These are phyloP conservation scores for Penicillium paradoxum DNA, from an alignment of 495 filamentous ascomycete species.

Conservation along the genomic window DNA sequence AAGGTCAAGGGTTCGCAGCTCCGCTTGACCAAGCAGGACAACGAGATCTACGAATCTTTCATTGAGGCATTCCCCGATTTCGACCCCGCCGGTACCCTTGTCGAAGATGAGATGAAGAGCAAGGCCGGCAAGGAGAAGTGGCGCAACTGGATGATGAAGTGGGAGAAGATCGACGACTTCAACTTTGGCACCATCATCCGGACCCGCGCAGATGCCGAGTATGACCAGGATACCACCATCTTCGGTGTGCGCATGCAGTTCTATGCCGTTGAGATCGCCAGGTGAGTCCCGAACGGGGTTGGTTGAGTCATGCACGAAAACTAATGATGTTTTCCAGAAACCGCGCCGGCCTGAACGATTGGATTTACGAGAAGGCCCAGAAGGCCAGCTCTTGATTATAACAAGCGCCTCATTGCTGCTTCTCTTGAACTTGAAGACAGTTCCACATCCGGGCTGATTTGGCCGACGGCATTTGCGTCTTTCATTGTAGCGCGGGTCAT, in stretches of 20 bases:
- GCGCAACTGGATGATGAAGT: slow-evolving; percentile 90
- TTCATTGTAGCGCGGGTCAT: slow-evolving; percentile 1
- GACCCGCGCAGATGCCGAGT: slow-evolving; percentile 71
- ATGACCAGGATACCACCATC: slow-evolving; percentile 84
- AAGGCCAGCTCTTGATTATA: slow-evolving; percentile 31
- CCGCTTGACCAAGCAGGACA: slow-evolving; percentile 86
- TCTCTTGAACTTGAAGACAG: slow-evolving; percentile 7
- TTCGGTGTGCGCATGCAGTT: slow-evolving; percentile 93
- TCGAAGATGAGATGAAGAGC: slow-evolving; percentile 97
- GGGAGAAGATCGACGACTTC: slow-evolving; percentile 89
- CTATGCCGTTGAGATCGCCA: slow-evolving; percentile 92
- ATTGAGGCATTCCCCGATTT: slow-evolving; percentile 86
- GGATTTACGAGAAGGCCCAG: slow-evolving; percentile 80
- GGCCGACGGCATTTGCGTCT: slow-evolving; percentile 18
- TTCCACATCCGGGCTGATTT: slow-evolving; percentile 17
- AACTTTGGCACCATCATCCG: slow-evolving; percentile 96
- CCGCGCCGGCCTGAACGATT: slow-evolving; percentile 84
- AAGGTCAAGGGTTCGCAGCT: slow-evolving; percentile 78
- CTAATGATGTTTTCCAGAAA: slow-evolving; percentile 51
- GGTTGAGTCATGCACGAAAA: slow-evolving; percentile 5
- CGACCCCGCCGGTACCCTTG: slow-evolving; percentile 68
- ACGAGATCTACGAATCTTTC: slow-evolving; percentile 89
- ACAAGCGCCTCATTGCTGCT: not conserved
- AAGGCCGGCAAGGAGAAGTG: slow-evolving; percentile 92
- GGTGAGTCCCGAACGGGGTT: slow-evolving; percentile 42